Evolutionary conservation across 208 protist genomes (phyloP).

Genomic region (Kentomonas sorsogonicus): DNA sequence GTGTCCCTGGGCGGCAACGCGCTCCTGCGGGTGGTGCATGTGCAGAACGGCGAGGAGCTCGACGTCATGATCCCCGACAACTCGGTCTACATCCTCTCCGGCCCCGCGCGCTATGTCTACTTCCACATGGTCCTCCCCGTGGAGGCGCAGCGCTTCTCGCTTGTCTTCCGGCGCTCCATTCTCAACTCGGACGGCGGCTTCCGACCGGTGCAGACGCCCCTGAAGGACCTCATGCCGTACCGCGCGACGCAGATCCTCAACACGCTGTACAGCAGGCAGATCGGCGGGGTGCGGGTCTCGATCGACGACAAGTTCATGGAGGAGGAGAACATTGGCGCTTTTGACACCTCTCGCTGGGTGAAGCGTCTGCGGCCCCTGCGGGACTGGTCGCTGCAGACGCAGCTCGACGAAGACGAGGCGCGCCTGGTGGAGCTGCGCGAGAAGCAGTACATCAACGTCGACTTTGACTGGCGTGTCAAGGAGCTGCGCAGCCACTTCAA

Average conservation of each 20-base stretch:
- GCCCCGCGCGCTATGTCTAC: constrained; percentile 82
- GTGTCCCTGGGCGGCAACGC: constrained; percentile 75
- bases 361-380: constrained; percentile 73
- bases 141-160: constrained; percentile 77
- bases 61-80: constrained; percentile 82
- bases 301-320: constrained; percentile 81
- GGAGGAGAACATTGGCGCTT: constrained; percentile 67
- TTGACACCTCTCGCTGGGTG: constrained; percentile 81
- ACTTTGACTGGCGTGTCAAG: constrained; percentile 76
- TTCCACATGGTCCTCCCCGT: constrained; percentile 89
- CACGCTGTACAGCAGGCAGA: constrained; percentile 77
- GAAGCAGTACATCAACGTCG: constrained; percentile 69
- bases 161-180: constrained; percentile 84
- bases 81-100: constrained; percentile 83
- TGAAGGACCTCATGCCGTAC: constrained; percentile 75
- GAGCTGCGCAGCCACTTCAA: constrained; percentile 71
- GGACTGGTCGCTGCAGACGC: constrained; percentile 76
- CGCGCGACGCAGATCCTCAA: constrained; percentile 80
- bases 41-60: constrained; percentile 84
- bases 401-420: constrained; percentile 84
- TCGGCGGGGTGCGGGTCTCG: constrained; percentile 71
- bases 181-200: constrained; percentile 84
- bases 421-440: constrained; percentile 65
- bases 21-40: constrained; percentile 78
- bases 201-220: constrained; percentile 52